Conservation (phyloP, 1,284 basidiomycete genomes). For the Ceratobasidium sp. region DNA sequence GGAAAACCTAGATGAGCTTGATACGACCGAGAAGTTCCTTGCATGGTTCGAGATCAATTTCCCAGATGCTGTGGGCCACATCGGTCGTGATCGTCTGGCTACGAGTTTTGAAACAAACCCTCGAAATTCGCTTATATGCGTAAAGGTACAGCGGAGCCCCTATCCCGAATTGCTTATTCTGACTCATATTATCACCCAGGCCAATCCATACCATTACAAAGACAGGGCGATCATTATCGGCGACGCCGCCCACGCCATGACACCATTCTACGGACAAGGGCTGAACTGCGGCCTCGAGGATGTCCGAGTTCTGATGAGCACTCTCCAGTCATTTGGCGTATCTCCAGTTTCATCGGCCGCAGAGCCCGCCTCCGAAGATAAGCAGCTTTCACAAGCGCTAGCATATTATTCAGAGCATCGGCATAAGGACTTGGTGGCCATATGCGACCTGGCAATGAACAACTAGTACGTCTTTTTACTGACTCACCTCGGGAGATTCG, state of each 20-base stretch:
- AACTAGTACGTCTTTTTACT: constrained; percentile 81
- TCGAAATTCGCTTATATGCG: constrained; percentile 88
- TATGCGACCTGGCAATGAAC: constrained; percentile 89
- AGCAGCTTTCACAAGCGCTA: constrained; percentile 72
- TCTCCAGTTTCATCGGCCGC: constrained; percentile 54
- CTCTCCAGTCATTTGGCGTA: constrained; percentile 78
- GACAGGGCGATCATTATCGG: constrained; percentile 90
- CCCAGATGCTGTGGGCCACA: constrained; percentile 83
- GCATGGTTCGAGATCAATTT: constrained; percentile 88
- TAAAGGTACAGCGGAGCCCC: constrained; percentile 70
- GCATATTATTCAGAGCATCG: constrained; percentile 81
- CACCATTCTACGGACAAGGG: constrained; percentile 98
- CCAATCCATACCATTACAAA: constrained; percentile 89
- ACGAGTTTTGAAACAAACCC: constrained; percentile 85
- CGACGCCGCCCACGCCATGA: constrained; percentile 97
- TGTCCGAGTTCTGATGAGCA: constrained; percentile 84
- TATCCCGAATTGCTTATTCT: constrained; percentile 47
- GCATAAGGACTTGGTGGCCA: constrained; percentile 89
- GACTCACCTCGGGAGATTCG: constrained; percentile 36
- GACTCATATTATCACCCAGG: constrained; percentile 58
- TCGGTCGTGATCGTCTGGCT: constrained; percentile 82
- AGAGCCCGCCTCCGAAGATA: constrained; percentile 57
- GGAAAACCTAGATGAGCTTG: constrained; percentile 75
- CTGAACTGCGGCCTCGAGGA: constrained; percentile 98
- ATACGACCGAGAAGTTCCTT: constrained; percentile 68